These are phyloP conservation scores for Stramenopiles sp. DNA, from an alignment of 352 stramenopile species.

Conservation along the genomic window DNA sequence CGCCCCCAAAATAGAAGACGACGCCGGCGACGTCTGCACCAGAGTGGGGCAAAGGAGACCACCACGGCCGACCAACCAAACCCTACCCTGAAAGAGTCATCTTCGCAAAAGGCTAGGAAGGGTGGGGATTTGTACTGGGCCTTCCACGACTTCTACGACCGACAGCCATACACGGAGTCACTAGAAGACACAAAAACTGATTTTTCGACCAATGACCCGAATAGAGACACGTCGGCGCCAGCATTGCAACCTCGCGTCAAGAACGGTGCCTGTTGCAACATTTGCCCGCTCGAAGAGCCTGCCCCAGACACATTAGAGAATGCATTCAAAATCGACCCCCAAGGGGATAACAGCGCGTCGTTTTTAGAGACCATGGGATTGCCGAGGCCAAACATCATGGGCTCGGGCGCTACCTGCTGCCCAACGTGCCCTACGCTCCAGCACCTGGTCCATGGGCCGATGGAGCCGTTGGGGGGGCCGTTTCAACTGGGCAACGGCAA, in stretches of 20 bases:
- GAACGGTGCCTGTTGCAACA: not conserved
- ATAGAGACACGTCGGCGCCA: not conserved
- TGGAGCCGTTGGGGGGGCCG: not conserved
- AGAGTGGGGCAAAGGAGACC: not conserved
- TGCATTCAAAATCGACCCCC: too few relatives aligned
- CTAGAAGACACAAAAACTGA: not conserved
- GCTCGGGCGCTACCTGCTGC: not conserved
- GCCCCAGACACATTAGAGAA: too few relatives aligned
- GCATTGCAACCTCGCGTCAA: not conserved
- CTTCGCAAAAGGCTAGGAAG: not conserved
- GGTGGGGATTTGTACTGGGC: not conserved
- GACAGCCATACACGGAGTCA: not conserved
- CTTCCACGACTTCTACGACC: too few relatives aligned
- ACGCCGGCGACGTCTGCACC: not conserved
- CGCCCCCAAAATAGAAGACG: too few relatives aligned
- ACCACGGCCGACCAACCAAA: not conserved
- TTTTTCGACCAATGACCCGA: not conserved
- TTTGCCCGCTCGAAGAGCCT: not conserved
- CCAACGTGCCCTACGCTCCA: not conserved
- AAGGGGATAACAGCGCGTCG: too few relatives aligned
- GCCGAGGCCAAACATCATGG: not conserved
- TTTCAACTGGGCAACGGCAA: not conserved
- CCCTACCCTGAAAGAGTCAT: not conserved
- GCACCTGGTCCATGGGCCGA: not conserved
- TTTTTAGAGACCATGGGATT: not conserved